phyloP scores from a whole-genome alignment of 371 early-diverging fungal species.

The Lichtheimia hyalospora region DNA sequence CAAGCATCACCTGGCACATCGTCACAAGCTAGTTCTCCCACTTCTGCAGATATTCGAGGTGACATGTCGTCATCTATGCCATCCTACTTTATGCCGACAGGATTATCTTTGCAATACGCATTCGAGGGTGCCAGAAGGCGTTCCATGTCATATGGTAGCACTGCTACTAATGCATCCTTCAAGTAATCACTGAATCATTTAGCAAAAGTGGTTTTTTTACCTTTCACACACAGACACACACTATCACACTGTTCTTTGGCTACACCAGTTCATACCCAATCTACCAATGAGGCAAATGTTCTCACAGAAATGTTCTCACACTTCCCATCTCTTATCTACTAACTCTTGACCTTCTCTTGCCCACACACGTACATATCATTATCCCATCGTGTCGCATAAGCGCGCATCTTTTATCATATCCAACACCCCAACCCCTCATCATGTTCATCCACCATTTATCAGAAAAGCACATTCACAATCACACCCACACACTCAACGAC shows the following conservation, averaged over 20 bases:
- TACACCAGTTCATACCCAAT: constrained; percentile 1
- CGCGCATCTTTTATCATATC: too few relatives aligned
- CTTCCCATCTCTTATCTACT: neutral
- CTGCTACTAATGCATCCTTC: constrained; percentile 4
- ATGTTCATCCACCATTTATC: too few relatives aligned
- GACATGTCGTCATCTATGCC: constrained; percentile 18
- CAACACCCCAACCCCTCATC: too few relatives aligned
- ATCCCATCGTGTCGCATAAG: too few relatives aligned
- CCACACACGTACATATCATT: too few relatives aligned
- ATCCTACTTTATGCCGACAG: constrained; percentile 46
- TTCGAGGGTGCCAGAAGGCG: constrained; percentile 55
- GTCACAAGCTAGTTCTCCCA: constrained; percentile 20
- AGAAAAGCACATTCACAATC: too few relatives aligned
- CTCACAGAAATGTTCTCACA: neutral
- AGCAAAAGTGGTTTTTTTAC: too few relatives aligned
- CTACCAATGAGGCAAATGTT: constrained; percentile 2
- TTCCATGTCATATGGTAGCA: constrained; percentile 45
- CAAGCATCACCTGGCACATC: constrained; percentile 12
- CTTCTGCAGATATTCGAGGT: constrained; percentile 3
- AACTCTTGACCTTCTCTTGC: neutral
- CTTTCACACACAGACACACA: too few relatives aligned
- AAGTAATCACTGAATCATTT: neutral
- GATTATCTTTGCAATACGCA: constrained; percentile 46
- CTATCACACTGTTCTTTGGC: neutral
- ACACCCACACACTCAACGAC: too few relatives aligned